These are phyloP conservation scores for Whalleya microplaca DNA, from an alignment of 2,329 filamentous ascomycete genomes.

Conservation along the genomic window DNA sequence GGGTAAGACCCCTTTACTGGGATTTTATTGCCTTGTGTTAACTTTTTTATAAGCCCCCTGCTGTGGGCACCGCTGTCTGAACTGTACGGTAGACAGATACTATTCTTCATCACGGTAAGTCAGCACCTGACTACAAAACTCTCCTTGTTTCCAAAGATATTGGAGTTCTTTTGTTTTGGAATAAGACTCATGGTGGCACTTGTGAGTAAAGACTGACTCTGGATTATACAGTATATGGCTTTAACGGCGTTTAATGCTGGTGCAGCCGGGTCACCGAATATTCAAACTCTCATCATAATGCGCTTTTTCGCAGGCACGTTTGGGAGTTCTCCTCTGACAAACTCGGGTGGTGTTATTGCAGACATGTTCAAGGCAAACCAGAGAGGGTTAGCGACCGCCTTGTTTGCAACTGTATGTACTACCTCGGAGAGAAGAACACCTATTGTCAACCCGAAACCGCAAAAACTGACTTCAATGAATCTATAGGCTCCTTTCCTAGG, in stretches of 20 bases:
- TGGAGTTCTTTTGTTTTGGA: not conserved
- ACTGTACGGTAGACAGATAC: slow-evolving; percentile 58
- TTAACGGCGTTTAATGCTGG: slow-evolving; percentile 63
- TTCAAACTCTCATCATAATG: slow-evolving; percentile 59
- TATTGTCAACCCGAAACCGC: not conserved
- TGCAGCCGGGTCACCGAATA: slow-evolving; percentile 55
- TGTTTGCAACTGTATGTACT: slow-evolving; percentile 58
- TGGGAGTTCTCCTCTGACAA: slow-evolving; percentile 59
- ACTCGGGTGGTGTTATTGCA: slow-evolving; percentile 62
- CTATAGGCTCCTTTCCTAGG: slow-evolving; percentile 64
- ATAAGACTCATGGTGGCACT: not conserved
- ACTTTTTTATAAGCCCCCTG: slow-evolving; percentile 45
- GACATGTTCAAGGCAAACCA: slow-evolving; percentile 58
- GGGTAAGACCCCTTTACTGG: slow-evolving; percentile 44
- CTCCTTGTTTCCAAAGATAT: not conserved
- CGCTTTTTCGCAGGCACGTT: slow-evolving; percentile 65
- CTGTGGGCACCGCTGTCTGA: slow-evolving; percentile 69
- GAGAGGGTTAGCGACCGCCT: slow-evolving; percentile 59
- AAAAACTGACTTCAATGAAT: slow-evolving; percentile 4
- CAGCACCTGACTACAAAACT: not conserved
- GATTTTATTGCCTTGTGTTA: slow-evolving; percentile 54
- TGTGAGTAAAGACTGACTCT: not conserved
- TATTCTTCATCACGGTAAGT: slow-evolving; percentile 54
- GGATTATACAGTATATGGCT: slow-evolving; percentile 44
- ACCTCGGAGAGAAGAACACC: not conserved